Base-by-base conservation (phyloP, 2,329 filamentous ascomycete genomes). In the Rugonectria rugulosa region DNA sequence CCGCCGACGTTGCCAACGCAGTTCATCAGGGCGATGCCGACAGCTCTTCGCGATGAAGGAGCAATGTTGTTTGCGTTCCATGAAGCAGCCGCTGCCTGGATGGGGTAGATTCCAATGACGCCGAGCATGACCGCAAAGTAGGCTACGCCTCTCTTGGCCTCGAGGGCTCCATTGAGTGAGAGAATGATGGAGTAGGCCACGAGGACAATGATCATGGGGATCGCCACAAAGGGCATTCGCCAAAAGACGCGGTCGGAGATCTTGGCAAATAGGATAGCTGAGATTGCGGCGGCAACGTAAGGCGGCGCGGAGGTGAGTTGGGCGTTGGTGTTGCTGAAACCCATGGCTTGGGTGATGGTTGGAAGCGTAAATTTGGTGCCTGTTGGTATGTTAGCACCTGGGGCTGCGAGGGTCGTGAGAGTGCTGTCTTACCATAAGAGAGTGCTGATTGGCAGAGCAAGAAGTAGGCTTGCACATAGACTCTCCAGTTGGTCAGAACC, bases 231-330 rank as follows among this genome's bases (percentile, higher is more conserved):
- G 2, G 63, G 63, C 63, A 66, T 66, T 45, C 63, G 46, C 63
- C 63, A 66, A 54, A 47, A 65, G 50, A 87, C 90, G 1, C 84
- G 79, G 65, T 92, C 89, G 0, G 88, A 88, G 5, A 88, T 69
- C 65, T 80, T 89, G 2, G 89, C 88, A 21, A 90, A 78, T 1
- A 75, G 45, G 3, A 92, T 76, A 0, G 88, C 90, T 1, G 89
- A 63, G 3, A 88, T 72, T 0, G 86, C 86, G 0, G 86, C 89
- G 0, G 80, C 81, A 1, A 86, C 81, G 54, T 85, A 86, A 0
- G 83, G 82, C 0, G 83, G 83, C 1, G 84, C 81, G 1, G 83
- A 84, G 67, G 84, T 81, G 8, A 71, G 53, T 55, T 70, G 50
- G 14, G 69, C 69, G 14, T 61, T 64, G 7, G 68, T 70, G 24